Percentiles rank a stretch among this genome's conserved stretches.
These are phyloP conservation scores for Jatropha multifida DNA, from an alignment of 441 rosid species.

Conservation along the genomic window DNA sequence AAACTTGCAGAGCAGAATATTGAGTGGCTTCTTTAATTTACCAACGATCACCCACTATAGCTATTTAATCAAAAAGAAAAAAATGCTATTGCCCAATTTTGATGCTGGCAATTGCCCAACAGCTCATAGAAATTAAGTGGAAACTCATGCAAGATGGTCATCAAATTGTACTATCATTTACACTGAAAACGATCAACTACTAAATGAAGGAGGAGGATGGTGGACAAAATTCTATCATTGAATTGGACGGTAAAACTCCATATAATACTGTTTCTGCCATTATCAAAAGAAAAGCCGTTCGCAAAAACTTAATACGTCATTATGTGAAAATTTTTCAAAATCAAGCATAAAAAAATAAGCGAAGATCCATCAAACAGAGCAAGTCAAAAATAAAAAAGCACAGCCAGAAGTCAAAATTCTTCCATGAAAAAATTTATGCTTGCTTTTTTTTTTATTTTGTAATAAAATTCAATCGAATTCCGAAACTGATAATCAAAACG, in stretches of 20 bases:
- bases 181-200: too few species aligned
- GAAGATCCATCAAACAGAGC: not conserved
- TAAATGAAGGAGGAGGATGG: too few species aligned
- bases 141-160: too few species aligned
- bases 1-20: not conserved
- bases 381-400: not conserved
- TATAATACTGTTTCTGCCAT: not conserved
- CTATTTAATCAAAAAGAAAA: too few species aligned
- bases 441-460: not conserved
- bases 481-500: conserved; percentile 1
- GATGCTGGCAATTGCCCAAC: too few species aligned
- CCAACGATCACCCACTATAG: not conserved
- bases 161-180: too few species aligned
- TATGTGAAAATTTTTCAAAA: not conserved
- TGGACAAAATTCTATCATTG: not conserved
- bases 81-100: too few species aligned
- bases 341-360: not conserved
- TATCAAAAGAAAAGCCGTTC: not conserved
- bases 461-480: conserved; percentile 15
- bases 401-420: conserved; percentile 13
- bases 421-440: conserved; percentile 7
- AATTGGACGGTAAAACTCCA: not conserved
- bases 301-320: not conserved
- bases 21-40: not conserved
- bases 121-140: too few species aligned